These are phyloP conservation scores for Omphalotus guepiniiformis DNA, from an alignment of 768 basidiomycete species.

Conservation along the genomic window DNA sequence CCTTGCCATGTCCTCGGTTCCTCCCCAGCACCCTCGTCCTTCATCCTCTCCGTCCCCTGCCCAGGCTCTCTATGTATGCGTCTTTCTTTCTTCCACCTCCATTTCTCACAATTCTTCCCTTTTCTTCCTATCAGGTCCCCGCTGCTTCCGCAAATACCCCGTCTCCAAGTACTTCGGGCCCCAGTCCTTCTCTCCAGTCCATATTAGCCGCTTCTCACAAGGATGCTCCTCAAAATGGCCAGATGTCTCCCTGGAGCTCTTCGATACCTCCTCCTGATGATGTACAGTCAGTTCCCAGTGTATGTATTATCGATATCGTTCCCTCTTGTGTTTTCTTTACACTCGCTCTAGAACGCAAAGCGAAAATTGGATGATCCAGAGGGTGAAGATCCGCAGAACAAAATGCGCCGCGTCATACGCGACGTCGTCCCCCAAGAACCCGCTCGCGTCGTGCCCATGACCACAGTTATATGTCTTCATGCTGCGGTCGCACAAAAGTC, in stretches of 20 bases:
- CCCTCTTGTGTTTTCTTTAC: constrained; percentile 4
- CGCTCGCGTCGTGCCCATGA: constrained; percentile 78
- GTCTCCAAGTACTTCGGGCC: constrained; percentile 32
- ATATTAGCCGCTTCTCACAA: constrained; percentile 30
- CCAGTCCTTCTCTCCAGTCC: constrained; percentile 36
- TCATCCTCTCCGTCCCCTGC: constrained; percentile 6
- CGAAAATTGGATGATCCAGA: constrained; percentile 71
- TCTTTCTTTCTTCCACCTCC: constrained; percentile 16
- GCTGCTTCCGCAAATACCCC: constrained; percentile 26
- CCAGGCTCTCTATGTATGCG: constrained; percentile 17
- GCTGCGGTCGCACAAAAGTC: constrained; percentile 95
- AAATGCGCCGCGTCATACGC: constrained; percentile 81
- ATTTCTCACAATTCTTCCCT: constrained; percentile 13
- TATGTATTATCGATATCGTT: constrained; percentile 35
- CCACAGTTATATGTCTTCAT: constrained; percentile 85
- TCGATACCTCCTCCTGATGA: constrained; percentile 21
- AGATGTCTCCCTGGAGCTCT: constrained; percentile 36
- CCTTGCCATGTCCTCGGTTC: constrained; percentile 9
- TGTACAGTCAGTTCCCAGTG: constrained; percentile 18
- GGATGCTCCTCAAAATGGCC: constrained; percentile 23
- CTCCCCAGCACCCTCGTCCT: constrained; percentile 6
- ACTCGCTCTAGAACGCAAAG: constrained; percentile 39
- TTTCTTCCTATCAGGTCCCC: constrained; percentile 23
- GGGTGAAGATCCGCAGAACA: constrained; percentile 63
- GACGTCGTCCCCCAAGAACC: constrained; percentile 79